Evolutionary conservation across 1,284 basidiomycete species (phyloP).

Genomic region (Puccinia coronata): DNA sequence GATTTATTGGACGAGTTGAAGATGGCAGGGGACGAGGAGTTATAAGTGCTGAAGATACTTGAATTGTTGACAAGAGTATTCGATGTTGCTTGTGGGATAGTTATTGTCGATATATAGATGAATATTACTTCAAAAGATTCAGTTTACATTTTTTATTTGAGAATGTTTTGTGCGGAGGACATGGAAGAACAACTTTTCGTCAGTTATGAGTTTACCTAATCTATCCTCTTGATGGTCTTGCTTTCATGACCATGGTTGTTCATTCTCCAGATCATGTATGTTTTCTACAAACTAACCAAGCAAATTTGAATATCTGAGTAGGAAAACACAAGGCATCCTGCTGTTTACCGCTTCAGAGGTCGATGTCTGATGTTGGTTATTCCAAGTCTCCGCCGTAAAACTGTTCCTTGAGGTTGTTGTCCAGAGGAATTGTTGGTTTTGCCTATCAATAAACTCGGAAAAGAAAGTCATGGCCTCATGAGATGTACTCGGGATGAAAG

Average conservation of each 20-base stretch:
- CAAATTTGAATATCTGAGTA: background rate
- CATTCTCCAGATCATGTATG: background rate
- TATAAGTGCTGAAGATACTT: background rate
- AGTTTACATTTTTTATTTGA: background rate
- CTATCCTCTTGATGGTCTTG: background rate
- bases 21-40: background rate
- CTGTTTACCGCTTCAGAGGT: background rate
- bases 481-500: background rate
- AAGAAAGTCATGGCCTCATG: background rate
- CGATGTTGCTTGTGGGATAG: background rate
- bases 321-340: background rate
- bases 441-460: background rate
- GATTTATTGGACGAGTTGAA: conserved; percentile 5
- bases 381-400: background rate
- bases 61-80: background rate
- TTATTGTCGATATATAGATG: background rate
- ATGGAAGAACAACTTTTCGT: background rate
- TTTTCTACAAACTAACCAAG: background rate
- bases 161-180: background rate
- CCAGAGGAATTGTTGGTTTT: background rate
- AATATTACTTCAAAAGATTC: background rate
- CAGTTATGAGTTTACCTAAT: background rate
- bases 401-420: background rate
- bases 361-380: background rate
- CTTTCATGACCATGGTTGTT: background rate